phyloP scores from a whole-genome alignment of 2,329 filamentous ascomycete genomes.

The Arthrobotrys pseudoclavata region DNA sequence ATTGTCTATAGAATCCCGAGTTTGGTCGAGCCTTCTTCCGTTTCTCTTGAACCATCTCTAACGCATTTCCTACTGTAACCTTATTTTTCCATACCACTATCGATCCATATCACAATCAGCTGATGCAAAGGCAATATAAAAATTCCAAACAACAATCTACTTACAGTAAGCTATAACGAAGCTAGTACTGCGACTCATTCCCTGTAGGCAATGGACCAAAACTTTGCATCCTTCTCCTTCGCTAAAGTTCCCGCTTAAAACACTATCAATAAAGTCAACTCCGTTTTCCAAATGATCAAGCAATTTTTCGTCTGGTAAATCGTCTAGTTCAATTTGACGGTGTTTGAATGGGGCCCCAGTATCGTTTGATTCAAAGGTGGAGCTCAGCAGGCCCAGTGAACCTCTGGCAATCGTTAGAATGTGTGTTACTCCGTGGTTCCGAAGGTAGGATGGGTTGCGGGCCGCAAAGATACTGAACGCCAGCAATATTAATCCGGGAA shows the following conservation, averaged over 20 bases:
- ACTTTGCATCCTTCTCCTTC: conserved; percentile 11
- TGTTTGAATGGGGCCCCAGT: conserved; percentile 21
- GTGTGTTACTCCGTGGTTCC: conserved; percentile 27
- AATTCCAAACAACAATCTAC: conserved; percentile 1
- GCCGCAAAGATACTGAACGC: conserved; percentile 46
- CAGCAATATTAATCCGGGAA: neutral
- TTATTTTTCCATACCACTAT: conserved; percentile 55
- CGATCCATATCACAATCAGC: neutral
- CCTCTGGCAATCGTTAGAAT: conserved; percentile 52
- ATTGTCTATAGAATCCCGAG: conserved; percentile 49
- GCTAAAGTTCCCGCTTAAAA: neutral
- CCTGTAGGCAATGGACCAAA: conserved; percentile 51
- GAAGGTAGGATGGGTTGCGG: conserved; percentile 29
- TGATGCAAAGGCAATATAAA: neutral
- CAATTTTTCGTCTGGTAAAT: conserved; percentile 43
- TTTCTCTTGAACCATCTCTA: conserved; percentile 49
- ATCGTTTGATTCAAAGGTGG: conserved; percentile 17
- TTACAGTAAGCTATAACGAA: conserved; percentile 56
- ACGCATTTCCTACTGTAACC: conserved; percentile 34
- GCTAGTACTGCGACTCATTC: conserved; percentile 52
- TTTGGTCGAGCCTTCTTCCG: conserved; percentile 53
- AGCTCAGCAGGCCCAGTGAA: conserved; percentile 37
- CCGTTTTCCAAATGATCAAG: conserved; percentile 39
- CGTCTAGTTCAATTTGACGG: conserved; percentile 50
- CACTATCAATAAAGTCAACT: conserved; percentile 38